Base-by-base conservation (phyloP, 2,329 filamentous ascomycete species). In the Onygenales sp. region DNA sequence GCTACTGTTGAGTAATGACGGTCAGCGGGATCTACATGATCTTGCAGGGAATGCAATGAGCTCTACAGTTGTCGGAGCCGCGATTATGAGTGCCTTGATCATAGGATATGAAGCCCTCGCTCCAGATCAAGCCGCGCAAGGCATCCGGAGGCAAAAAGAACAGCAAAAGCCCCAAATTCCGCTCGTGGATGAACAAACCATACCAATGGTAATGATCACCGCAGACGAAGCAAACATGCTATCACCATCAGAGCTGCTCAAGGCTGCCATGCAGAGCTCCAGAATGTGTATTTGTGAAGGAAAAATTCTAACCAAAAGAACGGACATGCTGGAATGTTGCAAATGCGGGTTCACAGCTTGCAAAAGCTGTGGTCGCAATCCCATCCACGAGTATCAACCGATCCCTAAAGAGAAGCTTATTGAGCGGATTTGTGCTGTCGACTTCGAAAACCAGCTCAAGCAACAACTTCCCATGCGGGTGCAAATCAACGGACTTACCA, bases 11-110 rank as follows among this genome's bases (percentile, higher is more conserved):
- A 83, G 79, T 0, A 77, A 77, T 7, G 83, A 91, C 60, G 78
- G 76, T 0, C 74, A 83, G 46, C 66, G 70, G 1, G 72, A 90
- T 14, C 71, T 88, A 2, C 81, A 84, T 57, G 81, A 89, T 58
- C 70, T 92, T 2, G 86, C 85, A 2, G 87, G 87, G 0, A 92
- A 93, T 64, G 87, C 87, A 0, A 92, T 92, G 87, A 83, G 80
- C 1, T 82, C 81, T 0, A 86, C 87, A 0, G 84, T 89, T 0
- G 81, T 90, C 8, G 85, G 83, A 2, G 74, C 79, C 1, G 78
- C 80, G 0, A 76, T 87, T 1, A 61, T 88, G 2, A 72, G 81
- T 1, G 77, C 81, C 0, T 65, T 91, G 1, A 76, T 82, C 39
- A 63, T 67, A 27, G 66, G 57, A 52, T 61, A 63, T 47, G 59